Evolutionary conservation across 495 filamentous ascomycete genomes (phyloP), one percentile per base, ranked within the genome.

Genomic region (Margaritispora aquatica): DNA sequence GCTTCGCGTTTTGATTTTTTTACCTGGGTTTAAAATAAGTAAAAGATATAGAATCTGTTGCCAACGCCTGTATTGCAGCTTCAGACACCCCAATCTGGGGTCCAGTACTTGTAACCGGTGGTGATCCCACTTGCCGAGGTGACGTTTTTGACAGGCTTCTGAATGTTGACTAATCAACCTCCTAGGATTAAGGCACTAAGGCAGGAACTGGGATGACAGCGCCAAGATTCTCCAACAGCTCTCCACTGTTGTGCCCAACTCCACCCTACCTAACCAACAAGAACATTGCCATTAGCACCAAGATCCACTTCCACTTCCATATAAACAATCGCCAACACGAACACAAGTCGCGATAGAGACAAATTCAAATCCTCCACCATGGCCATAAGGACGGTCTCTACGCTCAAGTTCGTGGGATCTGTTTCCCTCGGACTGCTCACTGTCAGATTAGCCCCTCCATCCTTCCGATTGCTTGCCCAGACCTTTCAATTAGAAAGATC

Each of bases 351-450:
- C 46, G n/a, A 19, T 54, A 24, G 20, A 26, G 59, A 52, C 3
- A 31, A 49, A 5, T 44, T 38, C 24, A 22, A 22, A 20, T 24
- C 11, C 17, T 4, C 2, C 48, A 49, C 48, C 63, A 94, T 95
- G 89, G 77, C 86, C 56, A 79, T 82, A 59, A 77, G 75, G 55
- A 82, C 80, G 66, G 76, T 95, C 69, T 83, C 89, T 44, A 73
- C 87, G 69, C 80, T 85, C 71, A 96, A 96, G 73, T 96, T 96
- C 71, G 85, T 96, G 58, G 92, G 92, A 65, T 92, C 90, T 24
- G 81, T 96, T 57, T 90, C 86, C 52, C 79, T 96, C 27, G 92
- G 92, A 58, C 80, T 96, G 21, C 71, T 96, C 69, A 96, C 92
- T 24, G 63, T 65, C 57, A 13, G 62, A 53, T 53, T 44, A 44